These are phyloP conservation scores for Biscogniauxia marginata DNA, from an alignment of 2,329 filamentous ascomycete genomes.

Conservation along the genomic window DNA sequence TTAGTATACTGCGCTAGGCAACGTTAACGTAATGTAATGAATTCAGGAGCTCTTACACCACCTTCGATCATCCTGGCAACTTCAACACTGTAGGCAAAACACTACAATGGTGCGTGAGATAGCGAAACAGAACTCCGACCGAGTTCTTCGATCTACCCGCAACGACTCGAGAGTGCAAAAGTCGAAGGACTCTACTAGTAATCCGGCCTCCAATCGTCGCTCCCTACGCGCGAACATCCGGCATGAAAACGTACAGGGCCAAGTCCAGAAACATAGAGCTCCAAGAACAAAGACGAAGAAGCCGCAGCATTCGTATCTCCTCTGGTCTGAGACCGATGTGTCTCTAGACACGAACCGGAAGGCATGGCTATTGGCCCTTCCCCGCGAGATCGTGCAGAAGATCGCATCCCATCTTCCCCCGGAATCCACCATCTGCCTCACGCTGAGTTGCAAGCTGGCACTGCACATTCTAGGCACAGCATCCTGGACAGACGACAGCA, in stretches of 20 bases:
- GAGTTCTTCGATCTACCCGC: neutral
- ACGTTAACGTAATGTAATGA: too few relatives aligned
- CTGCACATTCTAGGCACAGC: neutral
- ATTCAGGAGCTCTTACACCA: too few relatives aligned
- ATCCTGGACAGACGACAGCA: neutral
- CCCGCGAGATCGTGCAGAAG: neutral
- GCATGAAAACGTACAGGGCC: too few relatives aligned
- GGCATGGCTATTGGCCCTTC: neutral
- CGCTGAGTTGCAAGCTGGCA: conserved; percentile 1
- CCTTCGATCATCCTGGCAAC: too few relatives aligned
- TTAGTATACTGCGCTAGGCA: too few relatives aligned
- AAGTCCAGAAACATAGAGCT: too few relatives aligned
- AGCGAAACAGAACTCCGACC: neutral
- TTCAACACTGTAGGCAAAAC: neutral
- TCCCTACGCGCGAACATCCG: too few relatives aligned
- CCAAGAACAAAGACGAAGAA: too few relatives aligned
- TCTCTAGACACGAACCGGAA: neutral
- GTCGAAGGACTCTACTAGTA: too few relatives aligned
- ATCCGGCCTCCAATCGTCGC: too few relatives aligned
- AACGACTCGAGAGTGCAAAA: too few relatives aligned
- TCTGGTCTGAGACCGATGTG: neutral
- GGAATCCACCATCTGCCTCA: neutral
- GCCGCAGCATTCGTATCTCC: too few relatives aligned
- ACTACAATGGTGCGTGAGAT: neutral
- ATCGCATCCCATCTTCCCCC: neutral